These are phyloP conservation scores for Metschnikowia cubensis DNA, from an alignment of 805 yeast genomes.

Conservation along the genomic window DNA sequence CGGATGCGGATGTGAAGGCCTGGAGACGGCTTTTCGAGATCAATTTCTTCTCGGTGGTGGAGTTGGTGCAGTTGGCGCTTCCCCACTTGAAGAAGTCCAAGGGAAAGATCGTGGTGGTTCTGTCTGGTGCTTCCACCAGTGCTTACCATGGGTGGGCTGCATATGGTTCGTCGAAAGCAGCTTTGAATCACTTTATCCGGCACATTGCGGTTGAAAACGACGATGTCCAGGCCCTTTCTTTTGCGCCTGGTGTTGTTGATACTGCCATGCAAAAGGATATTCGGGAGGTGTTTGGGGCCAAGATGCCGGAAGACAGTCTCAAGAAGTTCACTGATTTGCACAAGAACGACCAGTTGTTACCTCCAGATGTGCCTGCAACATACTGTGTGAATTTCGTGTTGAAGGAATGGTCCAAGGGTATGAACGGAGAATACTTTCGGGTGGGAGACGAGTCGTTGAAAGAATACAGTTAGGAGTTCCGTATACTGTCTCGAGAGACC, in stretches of 20 bases:
- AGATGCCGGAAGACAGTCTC: constrained; percentile 59
- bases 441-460: constrained; percentile 43
- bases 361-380: constrained; percentile 69
- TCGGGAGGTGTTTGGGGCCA: constrained; percentile 54
- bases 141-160: constrained; percentile 79
- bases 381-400: constrained; percentile 65
- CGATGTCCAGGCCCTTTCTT: constrained; percentile 53
- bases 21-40: constrained; percentile 71
- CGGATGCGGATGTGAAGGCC: constrained; percentile 45
- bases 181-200: constrained; percentile 70
- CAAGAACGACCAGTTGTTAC: constrained; percentile 50
- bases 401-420: constrained; percentile 48
- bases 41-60: constrained; percentile 73
- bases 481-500: no score
- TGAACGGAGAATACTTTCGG: constrained; percentile 69
- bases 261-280: constrained; percentile 85
- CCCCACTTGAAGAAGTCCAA: constrained; percentile 53
- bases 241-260: constrained; percentile 95
- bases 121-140: constrained; percentile 80
- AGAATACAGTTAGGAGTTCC: neutral
- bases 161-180: constrained; percentile 89
- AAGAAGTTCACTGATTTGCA: constrained; percentile 64
- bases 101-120: constrained; percentile 74
- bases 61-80: constrained; percentile 49
- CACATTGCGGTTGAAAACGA: constrained; percentile 68